A percentile compares a stretch with the other conserved stretches of the same genome.
phyloP scores from a whole-genome alignment of 75 land plant species.

The Picea sitchensis region DNA sequence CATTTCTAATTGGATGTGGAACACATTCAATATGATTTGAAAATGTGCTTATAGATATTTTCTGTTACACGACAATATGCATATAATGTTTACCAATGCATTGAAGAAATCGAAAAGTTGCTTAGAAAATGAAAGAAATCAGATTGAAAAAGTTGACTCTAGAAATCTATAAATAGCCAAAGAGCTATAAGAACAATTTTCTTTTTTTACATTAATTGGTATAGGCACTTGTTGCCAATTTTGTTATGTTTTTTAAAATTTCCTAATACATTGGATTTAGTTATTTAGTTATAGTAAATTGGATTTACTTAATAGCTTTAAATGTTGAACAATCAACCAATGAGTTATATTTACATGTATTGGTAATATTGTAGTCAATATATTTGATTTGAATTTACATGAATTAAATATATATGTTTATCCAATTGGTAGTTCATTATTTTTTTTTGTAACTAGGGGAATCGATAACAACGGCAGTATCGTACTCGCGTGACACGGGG shows the following conservation, averaged over 20 bases:
- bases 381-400: too few relatives aligned
- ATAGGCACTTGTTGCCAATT: background rate
- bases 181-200: background rate
- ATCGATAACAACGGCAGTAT: too few relatives aligned
- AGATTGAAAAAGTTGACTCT: constrained; percentile 15
- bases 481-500: too few relatives aligned
- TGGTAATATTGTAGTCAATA: too few relatives aligned
- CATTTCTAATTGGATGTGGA: constrained; percentile 85
- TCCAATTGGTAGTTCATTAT: too few relatives aligned
- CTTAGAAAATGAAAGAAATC: constrained; percentile 46
- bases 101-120: constrained; percentile 37
- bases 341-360: too few relatives aligned
- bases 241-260: background rate
- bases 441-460: too few relatives aligned
- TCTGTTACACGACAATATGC: constrained; percentile 85
- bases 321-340: too few relatives aligned
- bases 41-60: constrained; percentile 71
- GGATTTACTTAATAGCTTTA: background rate
- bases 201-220: background rate
- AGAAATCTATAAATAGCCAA: background rate
- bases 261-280: background rate
- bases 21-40: constrained; percentile 77
- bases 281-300: too few relatives aligned
- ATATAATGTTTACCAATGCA: constrained; percentile 69
- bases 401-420: too few relatives aligned